Percentiles rank a stretch among this genome's conserved stretches.
These are phyloP conservation scores for Hypomontagnella monticulosa DNA, from an alignment of 495 filamentous ascomycete genomes.

Conservation along the genomic window DNA sequence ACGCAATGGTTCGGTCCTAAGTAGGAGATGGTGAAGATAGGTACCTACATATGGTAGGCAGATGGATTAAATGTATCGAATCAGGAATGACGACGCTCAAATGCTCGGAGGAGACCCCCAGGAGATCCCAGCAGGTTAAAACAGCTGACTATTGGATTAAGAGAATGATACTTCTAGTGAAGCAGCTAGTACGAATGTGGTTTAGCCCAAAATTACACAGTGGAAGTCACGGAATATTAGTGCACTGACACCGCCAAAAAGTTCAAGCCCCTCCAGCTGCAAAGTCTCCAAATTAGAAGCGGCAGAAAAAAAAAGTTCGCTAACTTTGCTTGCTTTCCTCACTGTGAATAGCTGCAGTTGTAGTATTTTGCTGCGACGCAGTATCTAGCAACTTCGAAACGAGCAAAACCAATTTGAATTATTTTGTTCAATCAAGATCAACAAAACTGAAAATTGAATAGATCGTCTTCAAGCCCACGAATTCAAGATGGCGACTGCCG, in stretches of 20 bases:
- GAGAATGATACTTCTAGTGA: constrained; percentile 3
- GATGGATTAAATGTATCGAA: constrained; percentile 37
- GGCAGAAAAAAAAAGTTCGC: constrained; percentile 48
- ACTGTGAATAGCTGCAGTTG: neutral
- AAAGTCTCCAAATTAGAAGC: constrained; percentile 25
- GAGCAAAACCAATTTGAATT: too few relatives aligned
- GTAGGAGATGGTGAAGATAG: constrained; percentile 3
- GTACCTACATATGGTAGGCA: constrained; percentile 26
- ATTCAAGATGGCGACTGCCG: constrained; percentile 41
- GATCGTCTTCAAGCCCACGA: neutral
- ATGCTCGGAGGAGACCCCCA: constrained; percentile 27
- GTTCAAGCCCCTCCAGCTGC: neutral
- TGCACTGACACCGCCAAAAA: constrained; percentile 42
- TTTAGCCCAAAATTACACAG: too few relatives aligned
- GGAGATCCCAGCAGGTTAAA: constrained; percentile 11
- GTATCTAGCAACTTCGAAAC: too few relatives aligned
- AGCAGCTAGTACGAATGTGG: constrained; percentile 5
- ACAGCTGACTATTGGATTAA: neutral
- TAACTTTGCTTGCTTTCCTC: constrained; percentile 5
- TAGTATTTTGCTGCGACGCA: neutral
- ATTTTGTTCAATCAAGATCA: too few relatives aligned
- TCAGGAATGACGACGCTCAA: constrained; percentile 47
- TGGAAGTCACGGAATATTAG: constrained; percentile 30
- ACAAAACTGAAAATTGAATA: too few relatives aligned
- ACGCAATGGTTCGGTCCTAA: constrained; percentile 21